These are phyloP conservation scores for Boletus edulis DNA, from an alignment of 768 basidiomycete genomes.

Conservation along the genomic window DNA sequence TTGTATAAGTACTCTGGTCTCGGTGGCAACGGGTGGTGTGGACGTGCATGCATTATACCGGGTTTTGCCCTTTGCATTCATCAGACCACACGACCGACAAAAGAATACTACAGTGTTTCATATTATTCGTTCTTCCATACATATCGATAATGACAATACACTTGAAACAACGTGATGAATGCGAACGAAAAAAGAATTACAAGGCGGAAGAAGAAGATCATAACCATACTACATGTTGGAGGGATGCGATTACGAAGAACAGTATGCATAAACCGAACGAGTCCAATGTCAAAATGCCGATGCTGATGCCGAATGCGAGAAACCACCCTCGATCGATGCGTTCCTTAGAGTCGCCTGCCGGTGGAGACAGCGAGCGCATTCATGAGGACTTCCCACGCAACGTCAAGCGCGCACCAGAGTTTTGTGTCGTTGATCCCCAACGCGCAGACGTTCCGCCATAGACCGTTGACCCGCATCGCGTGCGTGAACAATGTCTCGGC, in stretches of 20 bases:
- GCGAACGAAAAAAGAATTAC: background rate
- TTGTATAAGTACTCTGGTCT: background rate
- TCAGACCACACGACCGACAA: background rate
- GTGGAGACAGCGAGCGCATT: conserved; percentile 36
- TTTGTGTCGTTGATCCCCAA: conserved; percentile 48
- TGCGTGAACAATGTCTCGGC: conserved; percentile 34
- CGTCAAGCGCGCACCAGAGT: conserved; percentile 47
- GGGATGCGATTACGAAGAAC: conserved; percentile 4
- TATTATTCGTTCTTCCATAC: conserved; percentile 12
- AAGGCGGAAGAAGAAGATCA: background rate
- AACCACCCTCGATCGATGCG: background rate
- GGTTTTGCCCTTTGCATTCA: background rate
- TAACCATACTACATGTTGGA: conserved; percentile 21
- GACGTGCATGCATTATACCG: too few relatives aligned
- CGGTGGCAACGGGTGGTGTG: too few relatives aligned
- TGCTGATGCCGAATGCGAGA: background rate
- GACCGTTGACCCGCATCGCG: conserved; percentile 38
- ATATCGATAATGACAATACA: conserved; percentile 25
- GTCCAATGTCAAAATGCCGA: background rate
- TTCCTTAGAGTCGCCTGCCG: conserved; percentile 16
- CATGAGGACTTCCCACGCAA: conserved; percentile 49
- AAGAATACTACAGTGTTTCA: conserved; percentile 12
- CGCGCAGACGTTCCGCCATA: conserved; percentile 51
- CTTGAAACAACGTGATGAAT: background rate
- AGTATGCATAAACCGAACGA: background rate